Evolutionary conservation across 2,329 filamentous ascomycete genomes (phyloP), one percentile per base, ranked within the genome.

Genomic region (Colletotrichum somersetense): DNA sequence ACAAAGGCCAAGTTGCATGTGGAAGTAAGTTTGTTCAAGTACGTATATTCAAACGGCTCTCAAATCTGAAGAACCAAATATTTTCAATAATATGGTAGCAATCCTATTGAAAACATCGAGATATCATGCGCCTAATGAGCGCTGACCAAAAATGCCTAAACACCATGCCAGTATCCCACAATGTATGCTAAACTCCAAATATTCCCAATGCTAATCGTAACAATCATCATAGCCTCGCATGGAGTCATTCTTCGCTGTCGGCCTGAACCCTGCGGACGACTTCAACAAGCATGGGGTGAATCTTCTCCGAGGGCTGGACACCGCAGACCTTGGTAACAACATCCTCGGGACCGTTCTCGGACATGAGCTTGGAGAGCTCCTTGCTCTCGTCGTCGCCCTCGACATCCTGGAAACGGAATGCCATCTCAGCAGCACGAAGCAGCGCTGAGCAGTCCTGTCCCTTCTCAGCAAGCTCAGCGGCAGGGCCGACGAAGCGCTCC

Each of bases 401-500:
- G 67, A 98, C 93, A 77, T 97, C 94, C 85, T 98, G 95, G 91
- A 98, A 99, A 74, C 93, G 93, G 81, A 99, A 92, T 8, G 94
- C 92, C 91, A 96, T 94, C 87, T 98, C 96, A 57, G 96, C 90
- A 26, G 94, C 93, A 71, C 92, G 92, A 65, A 98, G 86, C 40
- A 99, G 88, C 65, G 89, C 91, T 70, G 91, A 88, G 81, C 91
- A 92, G 77, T 89, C 88, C 83, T 94, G 87, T 71, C 90, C 94
- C 72, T 89, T 87, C 86, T 97, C 94, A 57, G 95, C 95, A 23
- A 99, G 89, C 84, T 97, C 93, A 12, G 93, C 90, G 57, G 96
- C 96, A 6, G 96, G 96, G 57, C 93, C 95, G 77, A 99, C 91
- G 86, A 99, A 97, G 56, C 96, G 95, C 86, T 99, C 96, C 85